Base-by-base conservation (phyloP, 2,329 filamentous ascomycete genomes). In the Aspergillus eucalypticola region DNA sequence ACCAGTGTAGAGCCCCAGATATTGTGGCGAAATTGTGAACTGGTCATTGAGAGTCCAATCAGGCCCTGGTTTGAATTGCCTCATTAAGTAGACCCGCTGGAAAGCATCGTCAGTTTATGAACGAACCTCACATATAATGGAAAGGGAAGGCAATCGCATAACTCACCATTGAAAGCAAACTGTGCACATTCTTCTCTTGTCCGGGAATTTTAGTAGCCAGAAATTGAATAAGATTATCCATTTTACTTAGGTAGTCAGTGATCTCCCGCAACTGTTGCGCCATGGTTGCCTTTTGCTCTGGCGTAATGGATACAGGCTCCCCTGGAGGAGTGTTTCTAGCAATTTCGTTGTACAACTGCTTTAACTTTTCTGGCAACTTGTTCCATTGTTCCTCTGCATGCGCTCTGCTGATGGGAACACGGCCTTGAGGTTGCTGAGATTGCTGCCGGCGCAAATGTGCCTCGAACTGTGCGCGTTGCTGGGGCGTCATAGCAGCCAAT, bases 31-130 rank as follows among this genome's bases (percentile, higher is more conserved):
- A 25, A 82, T 74, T 4, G 77, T 81, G 60, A 81, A 76, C 38
- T 80, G 69, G 17, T 82, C 80, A 48, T 76, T 76, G 23, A 78
- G 69, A 4, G 70, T 69, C 72, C 78, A 79, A 38, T 79, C 78
- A 19, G 69, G 69, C 3, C 71, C 69, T 23, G 68, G 60, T 58
- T 77, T 79, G 65, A 78, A 81, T 61, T 82, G 80, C 46, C 75
- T 74, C 72, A 81, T 76, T 53, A 82, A 69, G 64, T 79, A 73
- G 41, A 79, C 69, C 38, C 79, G 77, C 74, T 80, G 63, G 32
- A 35, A 13, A 35, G 32, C 27, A 61, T 58, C 27, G 48, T 35
- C 59, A 27, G 54, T 62, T 62, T 61, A 68, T 59, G 62, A 48
- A 67, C 60, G 10, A 53, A 55, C 51, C 46, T 25, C n/a, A 48